Percentiles rank a stretch among this genome's conserved stretches.
Conservation (phyloP, 441 rosid species). For the Daphne laureola region DNA sequence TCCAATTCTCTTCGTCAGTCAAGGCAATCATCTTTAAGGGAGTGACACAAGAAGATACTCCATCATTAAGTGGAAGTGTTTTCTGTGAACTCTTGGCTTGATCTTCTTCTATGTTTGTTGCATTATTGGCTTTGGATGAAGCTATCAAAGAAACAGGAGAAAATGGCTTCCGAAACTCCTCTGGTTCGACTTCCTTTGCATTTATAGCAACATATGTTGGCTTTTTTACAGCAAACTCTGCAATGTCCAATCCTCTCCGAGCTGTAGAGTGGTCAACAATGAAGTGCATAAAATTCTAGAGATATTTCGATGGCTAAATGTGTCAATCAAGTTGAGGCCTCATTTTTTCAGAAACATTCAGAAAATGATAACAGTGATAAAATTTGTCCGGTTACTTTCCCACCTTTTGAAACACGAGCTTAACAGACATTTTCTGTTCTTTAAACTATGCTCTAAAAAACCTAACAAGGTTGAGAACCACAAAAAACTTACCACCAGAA, state of each 20-base stretch:
- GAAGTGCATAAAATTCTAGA: background rate
- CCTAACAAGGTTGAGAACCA: too few relatives aligned
- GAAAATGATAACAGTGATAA: too few relatives aligned
- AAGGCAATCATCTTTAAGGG: conserved; percentile 37
- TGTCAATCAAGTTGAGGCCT: too few relatives aligned
- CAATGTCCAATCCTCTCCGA: conserved; percentile 73
- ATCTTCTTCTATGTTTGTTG: conserved; percentile 26
- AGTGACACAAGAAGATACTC: conserved; percentile 31
- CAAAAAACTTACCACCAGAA: conserved; percentile 48
- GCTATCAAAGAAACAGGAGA: conserved; percentile 56
- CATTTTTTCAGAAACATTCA: too few relatives aligned
- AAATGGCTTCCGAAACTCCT: conserved; percentile 77
- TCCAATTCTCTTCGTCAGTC: conserved; percentile 50
- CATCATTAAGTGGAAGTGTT: conserved; percentile 19
- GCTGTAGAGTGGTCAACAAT: conserved; percentile 30
- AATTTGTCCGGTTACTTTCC: too few relatives aligned
- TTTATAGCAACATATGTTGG: conserved; percentile 39
- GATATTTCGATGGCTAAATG: too few relatives aligned
- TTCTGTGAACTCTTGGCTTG: conserved; percentile 25
- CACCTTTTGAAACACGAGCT: too few relatives aligned
- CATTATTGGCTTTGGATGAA: conserved; percentile 40
- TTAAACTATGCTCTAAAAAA: too few relatives aligned
- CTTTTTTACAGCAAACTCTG: conserved; percentile 48
- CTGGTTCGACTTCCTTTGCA: conserved; percentile 49
- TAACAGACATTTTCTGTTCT: too few relatives aligned